Conservation (phyloP, 768 basidiomycete species). For the Coprinopsis strossmayeri region DNA sequence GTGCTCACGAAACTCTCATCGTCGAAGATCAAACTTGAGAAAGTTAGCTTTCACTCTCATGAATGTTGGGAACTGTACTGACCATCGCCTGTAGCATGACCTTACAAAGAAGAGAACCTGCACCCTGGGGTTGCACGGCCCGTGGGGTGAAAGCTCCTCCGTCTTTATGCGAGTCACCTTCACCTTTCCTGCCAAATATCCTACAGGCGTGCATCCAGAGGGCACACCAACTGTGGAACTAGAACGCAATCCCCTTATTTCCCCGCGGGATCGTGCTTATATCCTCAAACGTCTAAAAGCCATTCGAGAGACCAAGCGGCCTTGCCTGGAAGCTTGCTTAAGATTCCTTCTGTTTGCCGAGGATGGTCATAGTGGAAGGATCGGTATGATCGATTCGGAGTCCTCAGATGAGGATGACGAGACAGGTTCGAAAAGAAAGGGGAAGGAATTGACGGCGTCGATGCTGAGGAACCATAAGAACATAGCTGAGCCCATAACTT, state of each 20-base stretch:
- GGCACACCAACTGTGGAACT: constrained; percentile 73
- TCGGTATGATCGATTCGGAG: constrained; percentile 42
- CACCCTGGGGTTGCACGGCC: constrained; percentile 81
- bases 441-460: constrained; percentile 45
- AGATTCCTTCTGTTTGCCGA: constrained; percentile 74
- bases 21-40: constrained; percentile 79
- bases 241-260: constrained; percentile 77
- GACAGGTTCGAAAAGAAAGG: constrained; percentile 22
- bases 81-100: constrained; percentile 42
- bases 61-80: not conserved
- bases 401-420: constrained; percentile 57
- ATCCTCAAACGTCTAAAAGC: constrained; percentile 72
- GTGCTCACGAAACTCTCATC: constrained; percentile 61
- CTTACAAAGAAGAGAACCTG: constrained; percentile 69
- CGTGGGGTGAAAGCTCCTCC: constrained; percentile 83
- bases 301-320: constrained; percentile 66
- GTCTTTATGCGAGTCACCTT: constrained; percentile 87
- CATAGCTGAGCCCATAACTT: constrained; percentile 76
- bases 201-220: constrained; percentile 51
- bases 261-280: constrained; percentile 67
- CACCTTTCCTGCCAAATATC: constrained; percentile 82
- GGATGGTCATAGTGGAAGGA: constrained; percentile 36
- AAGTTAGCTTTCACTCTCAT: constrained; percentile 35
- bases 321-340: constrained; percentile 81
- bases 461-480: constrained; percentile 66